Base-by-base conservation (phyloP, 2,329 filamentous ascomycete species). In the Exophiala calicioides region DNA sequence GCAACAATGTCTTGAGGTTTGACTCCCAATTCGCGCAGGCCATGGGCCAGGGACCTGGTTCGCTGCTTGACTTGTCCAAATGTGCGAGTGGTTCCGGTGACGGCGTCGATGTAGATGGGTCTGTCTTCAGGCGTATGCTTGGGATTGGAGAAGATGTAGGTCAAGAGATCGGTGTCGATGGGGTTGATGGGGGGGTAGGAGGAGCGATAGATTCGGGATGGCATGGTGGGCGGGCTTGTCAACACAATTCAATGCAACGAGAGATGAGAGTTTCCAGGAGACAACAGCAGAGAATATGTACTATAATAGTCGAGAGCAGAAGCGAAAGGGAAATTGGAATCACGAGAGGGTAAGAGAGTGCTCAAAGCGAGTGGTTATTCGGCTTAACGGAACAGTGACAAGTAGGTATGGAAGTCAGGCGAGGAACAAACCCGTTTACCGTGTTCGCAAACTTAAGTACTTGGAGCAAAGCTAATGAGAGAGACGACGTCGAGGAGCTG, bases 1-100 rank as follows among this genome's bases (percentile, higher is more conserved):
- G 79, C 72, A 2, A 84, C 74, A 0, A 78, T 79, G 3, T 85
- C 72, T 3, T 75, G 75, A 7, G 70, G 59, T 31, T 72, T 59
- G 24, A 85, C 47, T 13, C 51, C 51, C 13, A 45, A 27, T 12
- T 44, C 39, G 7, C 51, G 38, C 24, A 54, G 36, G n/a, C 47
- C 51, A 18, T 48, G 47, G 6, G 51, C 47, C 7, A 54, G 35
- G 6, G 47, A 50, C 18, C 33, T 30, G 3, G 51, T 51, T 12
- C 51, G 40, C n/a, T 30, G 43, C 19, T 47, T 44, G 13, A 51
- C 32, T 1, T 47, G 47, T 16, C 38, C 51, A 34, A 40, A 50
- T 10, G 35, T 54, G 24, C 51, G 51, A 33, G 27, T 4, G 16
- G 34, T 36, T 8, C 35, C 39, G 6, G 51, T 51, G n/a, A 45